A percentile compares a stretch with the other conserved stretches of the same genome.
Evolutionary conservation across 1,284 basidiomycete species (phyloP).

Genomic region (Apiotrichum brassicae): DNA sequence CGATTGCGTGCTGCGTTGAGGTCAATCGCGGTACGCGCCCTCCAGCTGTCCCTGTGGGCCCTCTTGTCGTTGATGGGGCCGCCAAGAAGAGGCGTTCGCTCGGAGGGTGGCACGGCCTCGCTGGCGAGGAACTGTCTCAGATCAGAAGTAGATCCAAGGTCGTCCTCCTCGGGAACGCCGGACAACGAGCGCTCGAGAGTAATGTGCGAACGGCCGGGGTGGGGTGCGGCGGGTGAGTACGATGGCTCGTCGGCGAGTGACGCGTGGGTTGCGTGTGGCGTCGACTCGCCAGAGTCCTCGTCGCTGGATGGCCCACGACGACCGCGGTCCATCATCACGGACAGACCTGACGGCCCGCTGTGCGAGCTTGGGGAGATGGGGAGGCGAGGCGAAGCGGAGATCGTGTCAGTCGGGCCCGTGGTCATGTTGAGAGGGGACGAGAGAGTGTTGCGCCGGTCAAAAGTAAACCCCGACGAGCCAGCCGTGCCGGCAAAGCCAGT

Average conservation of each 20-base stretch:
- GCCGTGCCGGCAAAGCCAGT: neutral
- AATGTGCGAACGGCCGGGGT: slow-evolving; percentile 3
- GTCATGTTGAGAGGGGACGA: slow-evolving; percentile 29
- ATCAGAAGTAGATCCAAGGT: slow-evolving; percentile 9
- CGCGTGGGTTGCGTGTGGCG: slow-evolving; percentile 3
- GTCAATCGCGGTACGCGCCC: slow-evolving; percentile 9
- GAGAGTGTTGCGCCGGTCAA: slow-evolving; percentile 23
- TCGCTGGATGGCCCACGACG: neutral
- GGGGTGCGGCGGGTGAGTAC: neutral
- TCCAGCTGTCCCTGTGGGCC: slow-evolving; percentile 15
- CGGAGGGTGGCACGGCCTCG: slow-evolving; percentile 4
- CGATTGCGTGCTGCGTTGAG: slow-evolving; percentile 7
- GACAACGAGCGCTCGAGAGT: neutral
- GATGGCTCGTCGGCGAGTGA: slow-evolving; percentile 1
- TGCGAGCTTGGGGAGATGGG: neutral
- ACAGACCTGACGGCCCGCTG: slow-evolving; percentile 32
- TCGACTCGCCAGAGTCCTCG: slow-evolving; percentile 11
- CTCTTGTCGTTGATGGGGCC: slow-evolving; percentile 1
- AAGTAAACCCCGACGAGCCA: slow-evolving; percentile 1
- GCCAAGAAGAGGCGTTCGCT: slow-evolving; percentile 14
- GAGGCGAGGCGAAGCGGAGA: slow-evolving; percentile 10
- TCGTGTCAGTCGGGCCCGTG: slow-evolving; percentile 10
- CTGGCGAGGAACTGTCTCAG: slow-evolving; percentile 13
- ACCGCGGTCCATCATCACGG: slow-evolving; percentile 35
- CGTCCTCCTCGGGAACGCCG: slow-evolving; percentile 13